These are phyloP conservation scores for Plectosphaerella cucumerina DNA, from an alignment of 2,329 filamentous ascomycete species.

Conservation along the genomic window DNA sequence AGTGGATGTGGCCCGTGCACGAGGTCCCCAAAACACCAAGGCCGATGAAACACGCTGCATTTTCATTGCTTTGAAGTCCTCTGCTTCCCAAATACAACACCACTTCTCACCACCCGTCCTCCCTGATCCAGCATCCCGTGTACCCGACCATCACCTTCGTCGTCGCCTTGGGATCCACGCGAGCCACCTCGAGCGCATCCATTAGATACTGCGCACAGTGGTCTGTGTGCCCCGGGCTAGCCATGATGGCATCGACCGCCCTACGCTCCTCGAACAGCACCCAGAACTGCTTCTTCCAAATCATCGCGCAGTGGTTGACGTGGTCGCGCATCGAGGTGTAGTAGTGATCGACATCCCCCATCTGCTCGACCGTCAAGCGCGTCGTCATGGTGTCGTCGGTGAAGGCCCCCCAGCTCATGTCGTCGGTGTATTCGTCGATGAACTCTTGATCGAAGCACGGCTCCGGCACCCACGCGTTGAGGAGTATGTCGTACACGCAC, in stretches of 20 bases:
- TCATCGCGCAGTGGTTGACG: conserved; percentile 20
- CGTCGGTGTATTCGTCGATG: conserved; percentile 19
- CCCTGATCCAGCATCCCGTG: conserved; percentile 8
- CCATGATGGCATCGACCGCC: conserved; percentile 15
- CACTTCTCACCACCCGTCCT: not conserved
- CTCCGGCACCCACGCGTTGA: conserved; percentile 20
- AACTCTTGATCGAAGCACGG: conserved; percentile 16
- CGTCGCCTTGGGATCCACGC: conserved; percentile 8
- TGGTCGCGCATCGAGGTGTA: conserved; percentile 18
- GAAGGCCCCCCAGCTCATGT: conserved; percentile 17
- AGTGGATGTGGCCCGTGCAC: too few relatives aligned
- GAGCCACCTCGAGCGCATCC: conserved; percentile 13
- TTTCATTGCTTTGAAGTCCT: too few relatives aligned
- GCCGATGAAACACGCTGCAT: too few relatives aligned
- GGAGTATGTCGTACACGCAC: conserved; percentile 19
- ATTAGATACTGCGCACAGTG: conserved; percentile 22
- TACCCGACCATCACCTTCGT: conserved; percentile 12
- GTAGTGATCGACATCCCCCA: conserved; percentile 16
- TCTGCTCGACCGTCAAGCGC: conserved; percentile 13
- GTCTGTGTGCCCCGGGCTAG: conserved; percentile 18
- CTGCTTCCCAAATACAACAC: too few relatives aligned
- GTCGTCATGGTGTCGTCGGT: conserved; percentile 17
- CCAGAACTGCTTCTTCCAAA: conserved; percentile 20
- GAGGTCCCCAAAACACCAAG: too few relatives aligned
- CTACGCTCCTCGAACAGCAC: conserved; percentile 16